Base-by-base conservation (phyloP, 148 eudicot species). In the Mesembryanthemum crystallinum region DNA sequence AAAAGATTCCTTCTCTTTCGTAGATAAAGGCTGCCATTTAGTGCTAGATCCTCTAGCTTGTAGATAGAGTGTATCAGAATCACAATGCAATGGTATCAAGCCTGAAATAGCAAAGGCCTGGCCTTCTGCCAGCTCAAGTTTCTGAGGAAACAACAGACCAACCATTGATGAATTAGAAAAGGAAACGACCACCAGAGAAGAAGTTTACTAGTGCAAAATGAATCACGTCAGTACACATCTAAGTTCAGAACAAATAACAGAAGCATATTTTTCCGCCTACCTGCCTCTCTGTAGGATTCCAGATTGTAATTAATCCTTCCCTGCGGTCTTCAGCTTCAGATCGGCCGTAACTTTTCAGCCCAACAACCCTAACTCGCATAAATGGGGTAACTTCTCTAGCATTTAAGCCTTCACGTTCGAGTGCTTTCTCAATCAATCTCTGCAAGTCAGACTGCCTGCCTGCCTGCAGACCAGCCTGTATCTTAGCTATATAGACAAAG, bases 211-310 rank as follows among this genome's bases (percentile, higher is more conserved):
- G n/a, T n/a, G n/a, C n/a, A 39, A 54, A 4, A 17, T 54, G 4
- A 15, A 17, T 15, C 15, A 54, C 59, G 20, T 1, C 5, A 54
- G 15, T 4, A 12, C n/a, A 54, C 59, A 54, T 54, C 52, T 47
- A 47, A 10, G 18, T 65, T n/a, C 35, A 5, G 76, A 68, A 29
- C 23, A 35, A 67, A 23, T 28, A 58, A 23, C 54, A 32, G 45
- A 61, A 27, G 18, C 70, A 43, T 1, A 42, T 49, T 52, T 64
- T 39, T 75, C 45, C 29, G 27, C 64, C 52, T 66, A 89, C 98
- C 96, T 90, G 97, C 67, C 85, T 82, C 82, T 90, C 96, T 11
- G 90, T 85, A 27, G 98, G 98, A 69, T 89, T 92, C 98, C 98
- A 94, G 69, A 94, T 89, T 71, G 97, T 92, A 78, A 94, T 76